Evolutionary conservation across 164 flowering plant genomes (phyloP).

Genomic region (Stephania cephalantha): DNA sequence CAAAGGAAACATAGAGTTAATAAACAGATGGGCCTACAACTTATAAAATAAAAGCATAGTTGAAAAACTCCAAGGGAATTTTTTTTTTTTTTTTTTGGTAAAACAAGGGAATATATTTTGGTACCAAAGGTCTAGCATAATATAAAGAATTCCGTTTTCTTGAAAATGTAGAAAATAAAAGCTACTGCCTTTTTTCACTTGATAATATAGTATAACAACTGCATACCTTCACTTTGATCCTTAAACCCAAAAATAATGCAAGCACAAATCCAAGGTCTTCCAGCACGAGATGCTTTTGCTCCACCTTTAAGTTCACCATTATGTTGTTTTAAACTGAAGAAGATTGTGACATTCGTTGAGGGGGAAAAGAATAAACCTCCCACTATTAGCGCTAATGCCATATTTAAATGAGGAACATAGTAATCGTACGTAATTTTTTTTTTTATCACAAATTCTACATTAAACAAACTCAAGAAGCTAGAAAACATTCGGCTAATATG

Average conservation of each 20-base stretch:
- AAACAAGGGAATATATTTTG: neutral
- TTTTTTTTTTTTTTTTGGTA: neutral
- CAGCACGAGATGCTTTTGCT: conserved; percentile 81
- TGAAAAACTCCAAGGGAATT: neutral
- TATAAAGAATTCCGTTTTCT: neutral
- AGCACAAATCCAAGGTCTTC: conserved; percentile 89
- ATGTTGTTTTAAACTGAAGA: conserved; percentile 70
- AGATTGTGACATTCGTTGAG: neutral
- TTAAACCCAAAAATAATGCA: conserved; percentile 65
- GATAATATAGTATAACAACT: neutral
- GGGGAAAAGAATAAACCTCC: neutral
- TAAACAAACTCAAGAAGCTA: no score
- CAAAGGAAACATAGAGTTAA: no score
- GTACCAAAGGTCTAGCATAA: neutral
- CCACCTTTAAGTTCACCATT: conserved; percentile 86
- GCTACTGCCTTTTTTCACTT: neutral
- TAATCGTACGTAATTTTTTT: neutral
- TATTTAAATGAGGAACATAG: neutral
- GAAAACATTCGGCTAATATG: no score
- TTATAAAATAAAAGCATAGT: neutral
- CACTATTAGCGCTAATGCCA: neutral
- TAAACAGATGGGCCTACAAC: no score
- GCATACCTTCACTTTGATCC: conserved; percentile 59
- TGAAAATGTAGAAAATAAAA: neutral
- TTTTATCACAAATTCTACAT: neutral